Evolutionary conservation across 306 rosid species (phyloP), one percentile per base, ranked within the genome.

Genomic region (Datisca glomerata): DNA sequence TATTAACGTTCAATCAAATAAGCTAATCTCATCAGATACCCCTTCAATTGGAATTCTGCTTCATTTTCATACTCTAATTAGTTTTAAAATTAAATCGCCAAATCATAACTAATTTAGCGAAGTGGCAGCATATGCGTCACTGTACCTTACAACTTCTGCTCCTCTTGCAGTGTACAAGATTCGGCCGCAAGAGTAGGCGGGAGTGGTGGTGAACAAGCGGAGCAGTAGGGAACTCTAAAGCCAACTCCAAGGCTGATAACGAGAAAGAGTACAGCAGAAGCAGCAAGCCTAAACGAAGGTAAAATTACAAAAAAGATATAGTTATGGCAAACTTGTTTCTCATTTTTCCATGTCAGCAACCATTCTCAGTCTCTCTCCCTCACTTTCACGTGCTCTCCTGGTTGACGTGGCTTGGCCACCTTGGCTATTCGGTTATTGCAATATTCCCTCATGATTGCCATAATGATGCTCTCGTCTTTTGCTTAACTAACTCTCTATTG

Each of bases 101-200:
- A 17, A 5, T 3, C 14, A n/a, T 1, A 21, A 15, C 6, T 6
- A 51, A n/a, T n/a, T n/a, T n/a, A n/a, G n/a, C 41, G 1, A 18
- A 45, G 12, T 29, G 20, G 12, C 20, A 6, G 45, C 8, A 33
- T 11, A 0, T 16, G 12, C 23, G 14, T 3, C 11, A 15, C n/a
- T n/a, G n/a, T 31, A 86, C 96, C 84, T 72, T 65, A 78, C 49
- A 32, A 18, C 29, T 56, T 49, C 51, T 54, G 61, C 51, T 71
- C 74, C 51, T 71, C 72, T 18, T 45, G 66, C 59, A 51, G 53
- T 3, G 55, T 13, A 4, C 40, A 37, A 44, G 71, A 51, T 45
- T 28, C 49, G 6, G 53, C 12, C 7, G 68, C 49, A 1, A 50
- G 56, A 49, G 60, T 14, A 7, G 60, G 62, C 15, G 69, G 65